phyloP scores from a whole-genome alignment of 2,329 filamentous ascomycete species.

The Cytospora mali region DNA sequence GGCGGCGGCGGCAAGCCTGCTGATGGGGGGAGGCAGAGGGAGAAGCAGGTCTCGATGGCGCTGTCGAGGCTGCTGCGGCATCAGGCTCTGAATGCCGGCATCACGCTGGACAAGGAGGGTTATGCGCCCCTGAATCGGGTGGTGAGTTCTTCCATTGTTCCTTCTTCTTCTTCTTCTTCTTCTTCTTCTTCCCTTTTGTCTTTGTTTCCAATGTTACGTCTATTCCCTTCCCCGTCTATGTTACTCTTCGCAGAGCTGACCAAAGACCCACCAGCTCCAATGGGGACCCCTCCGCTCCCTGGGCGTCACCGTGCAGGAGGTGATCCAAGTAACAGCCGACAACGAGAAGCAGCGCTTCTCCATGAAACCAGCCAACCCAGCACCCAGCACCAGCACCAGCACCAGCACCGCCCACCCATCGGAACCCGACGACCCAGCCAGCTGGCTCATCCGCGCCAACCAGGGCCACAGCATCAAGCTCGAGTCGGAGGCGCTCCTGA shows the following conservation, averaged over 20 bases:
- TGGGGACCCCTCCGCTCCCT: constrained; percentile 66
- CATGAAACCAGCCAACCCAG: constrained; percentile 59
- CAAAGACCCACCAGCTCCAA: constrained; percentile 44
- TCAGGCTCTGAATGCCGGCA: constrained; percentile 58
- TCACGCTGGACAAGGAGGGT: constrained; percentile 60
- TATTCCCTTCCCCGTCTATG: constrained; percentile 11
- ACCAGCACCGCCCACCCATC: not conserved
- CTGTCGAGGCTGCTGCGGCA: constrained; percentile 58
- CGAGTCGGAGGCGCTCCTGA: constrained; percentile 71
- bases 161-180: not conserved
- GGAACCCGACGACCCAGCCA: constrained; percentile 54
- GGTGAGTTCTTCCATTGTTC: constrained; percentile 46
- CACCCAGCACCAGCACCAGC: constrained; percentile 23
- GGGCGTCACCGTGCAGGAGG: constrained; percentile 73
- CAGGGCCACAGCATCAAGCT: constrained; percentile 88
- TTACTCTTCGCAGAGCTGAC: constrained; percentile 18
- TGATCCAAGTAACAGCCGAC: constrained; percentile 64
- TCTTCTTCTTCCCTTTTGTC: not conserved
- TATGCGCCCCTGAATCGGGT: constrained; percentile 61
- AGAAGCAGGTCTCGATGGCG: constrained; percentile 55
- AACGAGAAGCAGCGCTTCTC: constrained; percentile 93
- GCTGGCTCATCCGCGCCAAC: constrained; percentile 90
- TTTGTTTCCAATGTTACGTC: no score
- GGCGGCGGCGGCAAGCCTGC: constrained; percentile 37
- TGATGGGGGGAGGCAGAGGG: constrained; percentile 42